Conservation (phyloP, 139 green algal species). For the Asterochloris erici region DNA sequence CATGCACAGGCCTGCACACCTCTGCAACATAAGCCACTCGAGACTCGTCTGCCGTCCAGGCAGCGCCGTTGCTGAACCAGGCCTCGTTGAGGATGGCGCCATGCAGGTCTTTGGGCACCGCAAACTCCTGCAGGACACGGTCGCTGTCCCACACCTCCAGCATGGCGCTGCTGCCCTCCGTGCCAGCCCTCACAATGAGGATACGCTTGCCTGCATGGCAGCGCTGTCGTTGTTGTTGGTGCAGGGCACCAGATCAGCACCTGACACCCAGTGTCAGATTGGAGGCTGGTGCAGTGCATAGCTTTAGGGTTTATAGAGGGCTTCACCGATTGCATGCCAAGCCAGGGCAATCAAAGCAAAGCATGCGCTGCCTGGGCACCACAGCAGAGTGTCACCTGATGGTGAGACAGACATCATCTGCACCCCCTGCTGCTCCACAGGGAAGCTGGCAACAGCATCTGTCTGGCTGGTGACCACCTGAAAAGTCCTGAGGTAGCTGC, state of each 20-base stretch:
- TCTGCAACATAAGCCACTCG: constrained; percentile 82
- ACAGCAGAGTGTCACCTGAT: constrained; percentile 38
- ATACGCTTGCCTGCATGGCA: constrained; percentile 6
- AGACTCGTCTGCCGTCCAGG: constrained; percentile 72
- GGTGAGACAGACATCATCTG: constrained; percentile 50
- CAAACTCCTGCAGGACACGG: constrained; percentile 52
- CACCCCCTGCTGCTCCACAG: constrained; percentile 47
- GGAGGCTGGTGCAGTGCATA: background rate
- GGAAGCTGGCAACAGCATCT: constrained; percentile 22
- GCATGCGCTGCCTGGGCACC: background rate
- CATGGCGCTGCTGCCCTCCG: constrained; percentile 8
- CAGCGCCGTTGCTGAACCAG: constrained; percentile 72
- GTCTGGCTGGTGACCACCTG: background rate
- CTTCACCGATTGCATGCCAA: background rate
- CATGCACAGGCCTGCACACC: constrained; percentile 11
- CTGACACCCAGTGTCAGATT: background rate
- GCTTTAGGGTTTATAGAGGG: background rate
- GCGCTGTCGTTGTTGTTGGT: background rate
- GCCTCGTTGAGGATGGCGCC: constrained; percentile 75
- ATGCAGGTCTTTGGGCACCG: constrained; percentile 70
- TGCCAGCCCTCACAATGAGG: background rate
- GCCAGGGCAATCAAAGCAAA: background rate
- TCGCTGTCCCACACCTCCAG: constrained; percentile 54
- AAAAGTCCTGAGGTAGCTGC: constrained; percentile 46
- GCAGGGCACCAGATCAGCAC: background rate